Conservation (phyloP, 441 rosid species). For the Croton setiger region DNA sequence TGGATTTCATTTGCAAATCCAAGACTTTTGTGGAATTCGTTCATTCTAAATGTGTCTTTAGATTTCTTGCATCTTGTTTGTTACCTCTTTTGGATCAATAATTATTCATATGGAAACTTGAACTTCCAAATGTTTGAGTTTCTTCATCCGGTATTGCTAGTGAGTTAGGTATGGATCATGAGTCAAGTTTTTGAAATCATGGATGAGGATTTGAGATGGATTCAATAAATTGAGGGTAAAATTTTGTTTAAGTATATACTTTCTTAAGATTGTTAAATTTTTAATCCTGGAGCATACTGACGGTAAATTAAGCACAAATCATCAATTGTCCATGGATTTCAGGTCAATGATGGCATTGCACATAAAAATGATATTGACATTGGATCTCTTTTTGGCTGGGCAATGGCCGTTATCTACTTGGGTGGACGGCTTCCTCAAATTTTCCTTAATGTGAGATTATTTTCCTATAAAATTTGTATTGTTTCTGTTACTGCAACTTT, state of each 20-base stretch:
- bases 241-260: background rate
- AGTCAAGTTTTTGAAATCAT: too few species aligned
- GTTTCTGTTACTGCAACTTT: background rate
- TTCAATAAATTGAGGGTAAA: too few species aligned
- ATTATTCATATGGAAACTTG: too few species aligned
- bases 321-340: constrained; percentile 20
- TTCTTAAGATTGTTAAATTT: background rate
- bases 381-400: constrained; percentile 76
- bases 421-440: constrained; percentile 94
- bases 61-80: too few species aligned
- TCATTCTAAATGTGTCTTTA: too few species aligned
- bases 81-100: too few species aligned
- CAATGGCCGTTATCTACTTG: constrained; percentile 86
- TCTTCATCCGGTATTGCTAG: too few species aligned
- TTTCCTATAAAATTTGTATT: background rate
- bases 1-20: too few species aligned
- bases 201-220: too few species aligned
- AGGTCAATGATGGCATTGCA: constrained; percentile 38
- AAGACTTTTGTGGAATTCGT: too few species aligned
- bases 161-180: too few species aligned
- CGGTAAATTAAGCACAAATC: background rate
- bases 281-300: background rate
- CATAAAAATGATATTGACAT: constrained; percentile 31
- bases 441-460: constrained; percentile 61
- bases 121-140: too few species aligned